A percentile compares a stretch with the other conserved stretches of the same genome.
Conservation (phyloP, 176 grass and related monocot species). For the Triticum timopheevii region DNA sequence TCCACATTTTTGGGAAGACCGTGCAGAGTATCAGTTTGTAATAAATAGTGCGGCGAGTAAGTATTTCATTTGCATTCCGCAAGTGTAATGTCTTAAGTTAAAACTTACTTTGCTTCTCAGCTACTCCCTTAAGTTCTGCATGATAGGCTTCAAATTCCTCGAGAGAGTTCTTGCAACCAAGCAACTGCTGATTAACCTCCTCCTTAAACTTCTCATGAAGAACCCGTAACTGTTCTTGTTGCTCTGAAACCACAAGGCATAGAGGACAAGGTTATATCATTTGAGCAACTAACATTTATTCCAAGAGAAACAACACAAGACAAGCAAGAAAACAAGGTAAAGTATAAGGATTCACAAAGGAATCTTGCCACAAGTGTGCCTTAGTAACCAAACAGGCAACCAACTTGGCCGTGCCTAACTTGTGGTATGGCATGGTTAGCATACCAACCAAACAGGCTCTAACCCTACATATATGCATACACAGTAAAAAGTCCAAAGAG, state of each 20-base stretch:
- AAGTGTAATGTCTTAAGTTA: not conserved
- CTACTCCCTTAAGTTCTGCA: constrained; percentile 68
- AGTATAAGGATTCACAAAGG: not conserved
- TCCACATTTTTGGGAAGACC: not conserved
- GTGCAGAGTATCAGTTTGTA: not conserved
- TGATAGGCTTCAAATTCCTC: constrained; percentile 75
- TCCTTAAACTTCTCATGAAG: constrained; percentile 87
- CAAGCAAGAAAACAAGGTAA: constrained; percentile 10
- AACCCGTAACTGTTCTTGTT: constrained; percentile 66
- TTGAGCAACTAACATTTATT: constrained; percentile 15
- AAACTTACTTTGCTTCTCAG: constrained; percentile 82
- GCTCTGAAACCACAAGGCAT: constrained; percentile 47
- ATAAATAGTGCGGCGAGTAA: constrained; percentile 2
- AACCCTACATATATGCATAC: not conserved
- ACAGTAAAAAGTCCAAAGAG: not conserved
- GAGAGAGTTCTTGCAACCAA: constrained; percentile 63
- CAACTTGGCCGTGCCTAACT: no score
- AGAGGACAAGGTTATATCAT: not conserved
- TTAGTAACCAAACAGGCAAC: not conserved
- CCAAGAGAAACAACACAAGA: constrained; percentile 8
- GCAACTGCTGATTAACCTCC: constrained; percentile 71
- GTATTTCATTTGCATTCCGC: not conserved
- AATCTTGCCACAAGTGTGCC: not conserved
- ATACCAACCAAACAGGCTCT: no score
- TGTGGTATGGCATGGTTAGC: no score